Evolutionary conservation across 1,139 yeast species (phyloP).

Genomic region (Saccharomyces hybrid): DNA sequence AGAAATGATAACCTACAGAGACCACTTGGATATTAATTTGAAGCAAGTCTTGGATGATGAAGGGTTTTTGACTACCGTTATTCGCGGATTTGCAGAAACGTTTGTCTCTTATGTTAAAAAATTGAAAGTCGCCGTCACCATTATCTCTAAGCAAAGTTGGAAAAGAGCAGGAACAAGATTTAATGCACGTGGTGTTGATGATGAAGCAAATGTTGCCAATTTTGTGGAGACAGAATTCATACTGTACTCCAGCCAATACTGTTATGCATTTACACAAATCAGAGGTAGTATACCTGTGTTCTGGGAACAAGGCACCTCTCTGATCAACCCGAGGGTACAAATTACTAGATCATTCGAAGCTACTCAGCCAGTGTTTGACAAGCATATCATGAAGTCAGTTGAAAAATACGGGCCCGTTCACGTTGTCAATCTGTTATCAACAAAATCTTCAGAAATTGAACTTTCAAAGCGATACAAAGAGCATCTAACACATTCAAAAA

Average conservation of each 20-base stretch:
- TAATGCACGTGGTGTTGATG: slow-evolving; percentile 92
- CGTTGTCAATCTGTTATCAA: slow-evolving; percentile 73
- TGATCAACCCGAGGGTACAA: slow-evolving; percentile 77
- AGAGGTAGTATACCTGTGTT: slow-evolving; percentile 95
- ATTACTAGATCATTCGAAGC: slow-evolving; percentile 90
- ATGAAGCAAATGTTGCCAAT: slow-evolving; percentile 90
- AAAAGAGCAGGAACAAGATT: slow-evolving; percentile 93
- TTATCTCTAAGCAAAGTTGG: slow-evolving; percentile 91
- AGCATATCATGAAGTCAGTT: slow-evolving; percentile 65
- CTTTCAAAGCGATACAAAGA: slow-evolving; percentile 61
- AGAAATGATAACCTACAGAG: slow-evolving; percentile 68
- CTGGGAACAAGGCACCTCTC: slow-evolving; percentile 91
- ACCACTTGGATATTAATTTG: slow-evolving; percentile 55
- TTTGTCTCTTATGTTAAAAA: slow-evolving; percentile 45
- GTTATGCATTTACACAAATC: slow-evolving; percentile 74
- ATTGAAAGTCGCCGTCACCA: slow-evolving; percentile 53
- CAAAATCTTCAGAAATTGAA: slow-evolving; percentile 70
- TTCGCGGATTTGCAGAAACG: slow-evolving; percentile 91
- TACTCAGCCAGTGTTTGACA: slow-evolving; percentile 81
- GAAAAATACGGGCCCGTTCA: slow-evolving; percentile 83
- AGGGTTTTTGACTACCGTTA: slow-evolving; percentile 81
- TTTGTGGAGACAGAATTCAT: slow-evolving; percentile 93
- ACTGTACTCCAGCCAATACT: slow-evolving; percentile 48
- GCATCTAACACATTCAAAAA: slow-evolving; percentile 37
- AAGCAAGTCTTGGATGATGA: slow-evolving; percentile 60